Conservation (phyloP, 805 yeast genomes). For the Starmerella potacharoeniae region DNA sequence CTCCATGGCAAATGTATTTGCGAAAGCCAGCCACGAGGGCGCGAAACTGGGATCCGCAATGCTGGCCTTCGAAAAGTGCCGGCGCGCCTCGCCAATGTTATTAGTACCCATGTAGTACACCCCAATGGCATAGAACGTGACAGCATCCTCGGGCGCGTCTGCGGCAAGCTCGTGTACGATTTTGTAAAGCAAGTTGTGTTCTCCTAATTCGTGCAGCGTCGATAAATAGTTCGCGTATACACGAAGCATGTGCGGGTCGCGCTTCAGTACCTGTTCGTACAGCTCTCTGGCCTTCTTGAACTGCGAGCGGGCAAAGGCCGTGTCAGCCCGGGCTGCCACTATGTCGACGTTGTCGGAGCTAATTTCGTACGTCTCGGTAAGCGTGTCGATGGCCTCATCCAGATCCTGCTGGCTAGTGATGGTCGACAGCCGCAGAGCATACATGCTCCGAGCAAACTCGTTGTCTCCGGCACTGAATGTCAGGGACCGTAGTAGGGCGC, state of each 20-base stretch:
- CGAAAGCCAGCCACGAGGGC: slow-evolving; percentile 96
- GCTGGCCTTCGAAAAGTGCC: slow-evolving; percentile 80
- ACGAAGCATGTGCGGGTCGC: slow-evolving; percentile 60
- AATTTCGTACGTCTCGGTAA: slow-evolving; percentile 62
- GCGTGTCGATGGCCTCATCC: slow-evolving; percentile 52
- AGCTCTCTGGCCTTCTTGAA: slow-evolving; percentile 63
- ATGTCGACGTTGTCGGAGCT: slow-evolving; percentile 55
- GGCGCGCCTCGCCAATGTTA: slow-evolving; percentile 70
- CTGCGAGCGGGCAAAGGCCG: slow-evolving; percentile 60
- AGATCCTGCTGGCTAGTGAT: slow-evolving; percentile 45
- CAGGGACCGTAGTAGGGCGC: slow-evolving; percentile 39
- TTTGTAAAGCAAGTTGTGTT: slow-evolving; percentile 65
- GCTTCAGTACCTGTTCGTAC: slow-evolving; percentile 43
- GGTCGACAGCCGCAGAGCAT: slow-evolving; percentile 66
- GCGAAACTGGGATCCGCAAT: slow-evolving; percentile 80
- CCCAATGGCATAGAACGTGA: slow-evolving; percentile 89
- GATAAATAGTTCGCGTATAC: slow-evolving; percentile 71
- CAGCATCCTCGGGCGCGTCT: slow-evolving; percentile 63
- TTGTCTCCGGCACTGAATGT: slow-evolving; percentile 64
- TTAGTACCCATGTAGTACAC: slow-evolving; percentile 69
- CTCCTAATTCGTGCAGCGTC: slow-evolving; percentile 74
- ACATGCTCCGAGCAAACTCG: slow-evolving; percentile 65
- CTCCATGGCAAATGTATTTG: slow-evolving; percentile 93
- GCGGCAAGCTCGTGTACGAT: slow-evolving; percentile 80
- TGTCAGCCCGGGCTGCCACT: slow-evolving; percentile 55